These are phyloP conservation scores for Capsicum rhomboideum DNA, from an alignment of 257 asterid genomes.

Conservation along the genomic window DNA sequence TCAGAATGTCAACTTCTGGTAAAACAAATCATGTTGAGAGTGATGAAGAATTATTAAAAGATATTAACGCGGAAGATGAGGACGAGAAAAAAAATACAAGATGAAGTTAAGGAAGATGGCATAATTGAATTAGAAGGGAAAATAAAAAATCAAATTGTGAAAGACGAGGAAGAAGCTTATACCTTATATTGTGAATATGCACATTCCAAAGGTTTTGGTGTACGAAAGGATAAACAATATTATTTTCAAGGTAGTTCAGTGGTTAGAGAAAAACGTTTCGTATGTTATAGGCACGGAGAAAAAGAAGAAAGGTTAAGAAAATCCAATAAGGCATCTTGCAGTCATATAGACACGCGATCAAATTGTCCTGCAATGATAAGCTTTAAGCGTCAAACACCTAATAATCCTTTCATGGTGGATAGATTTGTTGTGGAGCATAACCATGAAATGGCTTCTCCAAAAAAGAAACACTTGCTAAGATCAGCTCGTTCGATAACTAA, in stretches of 20 bases:
- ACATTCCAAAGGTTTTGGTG: background rate
- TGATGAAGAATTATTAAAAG: background rate
- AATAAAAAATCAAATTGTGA: background rate
- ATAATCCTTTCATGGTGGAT: background rate
- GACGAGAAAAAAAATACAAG: background rate
- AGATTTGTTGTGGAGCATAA: background rate
- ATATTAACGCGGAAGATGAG: background rate
- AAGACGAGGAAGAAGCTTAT: background rate
- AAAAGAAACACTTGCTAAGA: background rate
- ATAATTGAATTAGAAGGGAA: background rate
- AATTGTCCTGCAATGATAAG: background rate
- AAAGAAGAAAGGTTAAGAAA: background rate
- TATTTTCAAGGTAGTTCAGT: background rate
- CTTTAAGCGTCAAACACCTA: background rate
- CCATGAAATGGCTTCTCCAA: background rate
- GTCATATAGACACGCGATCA: background rate
- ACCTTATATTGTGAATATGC: background rate
- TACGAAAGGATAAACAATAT: too few relatives aligned
- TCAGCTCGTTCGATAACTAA: background rate
- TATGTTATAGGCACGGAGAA: background rate
- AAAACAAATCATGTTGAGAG: background rate
- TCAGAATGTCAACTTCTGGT: background rate
- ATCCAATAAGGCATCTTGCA: background rate
- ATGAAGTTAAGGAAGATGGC: background rate
- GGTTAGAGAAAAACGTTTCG: background rate